phyloP scores from a whole-genome alignment of 371 early-diverging fungal genomes.

The Nematocida parisii region DNA sequence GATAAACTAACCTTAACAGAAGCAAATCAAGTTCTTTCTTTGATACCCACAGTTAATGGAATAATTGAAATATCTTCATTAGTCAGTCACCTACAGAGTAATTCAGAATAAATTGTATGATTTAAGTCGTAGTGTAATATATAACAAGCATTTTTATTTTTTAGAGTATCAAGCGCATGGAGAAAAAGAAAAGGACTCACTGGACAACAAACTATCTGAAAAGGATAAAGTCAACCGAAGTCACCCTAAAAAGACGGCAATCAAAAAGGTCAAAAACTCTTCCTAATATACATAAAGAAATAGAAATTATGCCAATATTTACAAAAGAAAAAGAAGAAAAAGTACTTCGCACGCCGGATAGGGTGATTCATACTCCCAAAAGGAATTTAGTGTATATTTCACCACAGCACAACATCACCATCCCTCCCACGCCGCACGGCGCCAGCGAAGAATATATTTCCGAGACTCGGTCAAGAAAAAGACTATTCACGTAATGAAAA shows the following conservation, averaged over 20 bases:
- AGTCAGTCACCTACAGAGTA: background rate
- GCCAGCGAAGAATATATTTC: background rate
- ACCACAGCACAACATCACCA: conserved; percentile 10
- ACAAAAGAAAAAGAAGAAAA: background rate
- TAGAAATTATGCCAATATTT: background rate
- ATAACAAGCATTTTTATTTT: conserved; percentile 1
- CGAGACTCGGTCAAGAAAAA: conserved; percentile 9
- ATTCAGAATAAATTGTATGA: background rate
- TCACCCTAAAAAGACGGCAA: conserved; percentile 8
- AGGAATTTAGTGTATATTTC: background rate
- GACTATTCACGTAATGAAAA: conserved; percentile 34
- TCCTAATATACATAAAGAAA: conserved; percentile 1
- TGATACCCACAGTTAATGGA: conserved; percentile 32
- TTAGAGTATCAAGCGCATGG: conserved; percentile 2
- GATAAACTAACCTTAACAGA: conserved; percentile 35
- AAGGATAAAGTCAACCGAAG: conserved; percentile 46
- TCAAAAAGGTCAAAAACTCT: background rate
- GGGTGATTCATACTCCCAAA: conserved; percentile 24
- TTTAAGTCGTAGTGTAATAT: background rate
- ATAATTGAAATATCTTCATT: conserved; percentile 3
- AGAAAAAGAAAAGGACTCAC: conserved; percentile 25
- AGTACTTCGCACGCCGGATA: conserved; percentile 19
- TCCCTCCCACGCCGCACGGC: conserved; percentile 31
- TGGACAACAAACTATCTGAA: conserved; percentile 33
- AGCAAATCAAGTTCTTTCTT: conserved; percentile 36